A percentile compares a stretch with the other conserved stretches of the same genome.
These are phyloP conservation scores for Podaxis carcinomalis DNA, from an alignment of 768 basidiomycete species.

Conservation along the genomic window DNA sequence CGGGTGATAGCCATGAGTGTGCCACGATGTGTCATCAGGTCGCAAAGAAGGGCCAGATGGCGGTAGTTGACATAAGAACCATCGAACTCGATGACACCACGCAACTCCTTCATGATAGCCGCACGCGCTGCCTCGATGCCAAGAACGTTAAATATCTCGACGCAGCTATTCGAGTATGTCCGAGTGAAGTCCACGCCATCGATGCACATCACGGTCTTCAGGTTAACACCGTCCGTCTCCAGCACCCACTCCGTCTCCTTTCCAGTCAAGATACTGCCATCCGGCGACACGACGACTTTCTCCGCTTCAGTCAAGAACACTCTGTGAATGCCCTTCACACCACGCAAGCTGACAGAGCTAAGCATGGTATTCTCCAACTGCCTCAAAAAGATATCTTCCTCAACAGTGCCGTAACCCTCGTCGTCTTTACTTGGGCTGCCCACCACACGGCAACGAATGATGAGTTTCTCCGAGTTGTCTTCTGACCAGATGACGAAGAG, in stretches of 20 bases:
- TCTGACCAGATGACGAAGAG: slow-evolving; percentile 98
- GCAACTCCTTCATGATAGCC: slow-evolving; percentile 90
- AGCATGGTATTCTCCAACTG: slow-evolving; percentile 96
- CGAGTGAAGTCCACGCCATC: slow-evolving; percentile 92
- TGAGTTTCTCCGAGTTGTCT: slow-evolving; percentile 96
- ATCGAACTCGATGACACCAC: slow-evolving; percentile 97
- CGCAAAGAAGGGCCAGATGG: slow-evolving; percentile 93
- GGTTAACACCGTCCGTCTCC: slow-evolving; percentile 95
- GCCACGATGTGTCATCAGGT: slow-evolving; percentile 97
- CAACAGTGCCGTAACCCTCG: slow-evolving; percentile 65
- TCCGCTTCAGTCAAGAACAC: slow-evolving; percentile 93
- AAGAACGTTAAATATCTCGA: slow-evolving; percentile 89
- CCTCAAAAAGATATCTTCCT: slow-evolving; percentile 95
- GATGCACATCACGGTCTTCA: slow-evolving; percentile 92
- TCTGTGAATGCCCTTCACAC: slow-evolving; percentile 84
- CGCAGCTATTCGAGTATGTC: slow-evolving; percentile 96
- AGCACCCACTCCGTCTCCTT: slow-evolving; percentile 90
- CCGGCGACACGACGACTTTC: slow-evolving; percentile 57
- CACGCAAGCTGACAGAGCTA: slow-evolving; percentile 90
- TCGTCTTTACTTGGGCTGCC: slow-evolving; percentile 85
- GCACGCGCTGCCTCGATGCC: slow-evolving; percentile 97
- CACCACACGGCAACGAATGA: slow-evolving; percentile 93
- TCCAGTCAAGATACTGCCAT: slow-evolving; percentile 60
- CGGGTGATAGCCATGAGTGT: slow-evolving; percentile 97
- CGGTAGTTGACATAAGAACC: slow-evolving; percentile 99